Base-by-base conservation (phyloP, 2,329 filamentous ascomycete genomes). In the Diaporthe destruens region DNA sequence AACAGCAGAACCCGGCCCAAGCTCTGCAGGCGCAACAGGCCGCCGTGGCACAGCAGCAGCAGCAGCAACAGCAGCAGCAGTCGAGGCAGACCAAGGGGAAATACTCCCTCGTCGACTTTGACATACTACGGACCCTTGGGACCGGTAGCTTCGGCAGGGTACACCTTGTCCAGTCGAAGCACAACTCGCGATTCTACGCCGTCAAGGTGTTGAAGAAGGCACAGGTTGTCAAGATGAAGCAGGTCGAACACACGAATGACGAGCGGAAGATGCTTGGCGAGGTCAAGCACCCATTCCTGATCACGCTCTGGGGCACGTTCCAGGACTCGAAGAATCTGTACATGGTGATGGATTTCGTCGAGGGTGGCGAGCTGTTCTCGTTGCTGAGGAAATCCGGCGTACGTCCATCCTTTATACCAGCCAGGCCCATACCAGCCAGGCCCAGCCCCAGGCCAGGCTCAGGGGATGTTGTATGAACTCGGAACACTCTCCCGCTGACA, bases 281-380 rank as follows among this genome's bases (percentile, higher is more conserved):
- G 82, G 96, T 98, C 82, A 97, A 98, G 83, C 96, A 99, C 84
- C 95, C 96, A 16, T 99, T 99, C 85, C 87, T 99, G 75, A 96
- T 99, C 81, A 99, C 96, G 1, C 87, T 99, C 53, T 99, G 96
- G 96, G 96, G 96, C 72, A 99, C 96, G 12, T 99, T 98, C 83
- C 96, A 98, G 81, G 96, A 99, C 80, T 89, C 92, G 66, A 95
- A 92, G 84, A 98, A 98, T 81, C 86, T 99, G 47, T 99, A 99
- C 89, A 99, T 99, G 96, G 96, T 99, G 79, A 99, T 99, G 96
- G 96, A 99, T 83, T 99, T 99, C 85, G 96, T 99, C 69, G 96
- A 99, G 84, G 96, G 96, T 77, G 96, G 96, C 79, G 96, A 99
- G 87, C 87, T 99, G 70, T 99, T 99, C 82, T 98, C 96, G 77